phyloP scores from a whole-genome alignment of 441 rosid genomes.

The Metrosideros polymorpha region DNA sequence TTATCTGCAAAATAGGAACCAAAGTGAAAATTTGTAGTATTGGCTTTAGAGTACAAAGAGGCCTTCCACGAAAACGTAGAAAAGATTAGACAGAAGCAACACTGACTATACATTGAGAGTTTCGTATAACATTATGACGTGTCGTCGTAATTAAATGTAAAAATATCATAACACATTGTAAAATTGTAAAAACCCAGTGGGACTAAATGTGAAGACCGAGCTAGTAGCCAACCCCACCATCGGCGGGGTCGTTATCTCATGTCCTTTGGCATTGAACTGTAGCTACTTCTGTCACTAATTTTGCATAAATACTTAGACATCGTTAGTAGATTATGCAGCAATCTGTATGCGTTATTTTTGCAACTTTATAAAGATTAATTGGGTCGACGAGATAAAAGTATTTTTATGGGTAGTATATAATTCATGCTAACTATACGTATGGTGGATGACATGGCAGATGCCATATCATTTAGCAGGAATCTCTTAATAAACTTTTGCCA shows the following conservation, averaged over 20 bases:
- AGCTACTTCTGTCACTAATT: neutral
- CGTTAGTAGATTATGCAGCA: neutral
- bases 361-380: neutral
- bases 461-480: neutral
- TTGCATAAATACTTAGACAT: neutral
- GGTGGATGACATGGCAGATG: neutral
- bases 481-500: neutral
- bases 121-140: neutral
- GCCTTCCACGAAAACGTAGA: neutral
- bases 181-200: neutral
- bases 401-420: neutral
- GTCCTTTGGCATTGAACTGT: neutral
- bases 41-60: neutral
- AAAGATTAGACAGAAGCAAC: too few relatives aligned
- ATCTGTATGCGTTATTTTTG: neutral
- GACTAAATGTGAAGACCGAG: neutral
- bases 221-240: neutral
- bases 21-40: neutral
- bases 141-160: neutral
- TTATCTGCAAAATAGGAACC: fast-evolving
- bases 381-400: neutral
- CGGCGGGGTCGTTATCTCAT: neutral
- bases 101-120: too few relatives aligned
- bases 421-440: neutral
- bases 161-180: neutral